A percentile compares a stretch with the other conserved stretches of the same genome.
Conservation (phyloP, 345 rosid species). For the Eucalyptus cloeziana region DNA sequence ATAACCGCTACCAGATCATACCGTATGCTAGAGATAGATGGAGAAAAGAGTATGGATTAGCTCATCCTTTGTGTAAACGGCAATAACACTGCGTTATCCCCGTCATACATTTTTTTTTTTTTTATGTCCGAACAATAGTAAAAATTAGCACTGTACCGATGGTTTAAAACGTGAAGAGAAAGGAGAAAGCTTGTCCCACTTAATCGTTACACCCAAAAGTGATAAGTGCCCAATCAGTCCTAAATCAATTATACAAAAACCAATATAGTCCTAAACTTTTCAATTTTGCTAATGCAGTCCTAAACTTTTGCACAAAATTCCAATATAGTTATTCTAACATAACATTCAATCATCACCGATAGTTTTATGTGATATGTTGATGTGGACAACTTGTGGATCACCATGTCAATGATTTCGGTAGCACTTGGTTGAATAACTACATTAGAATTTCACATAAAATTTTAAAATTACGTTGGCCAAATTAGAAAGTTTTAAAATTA, state of each 20-base stretch:
- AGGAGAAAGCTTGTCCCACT: background rate
- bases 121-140: background rate
- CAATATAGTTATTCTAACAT: background rate
- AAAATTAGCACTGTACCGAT: background rate
- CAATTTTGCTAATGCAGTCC: background rate
- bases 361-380: background rate
- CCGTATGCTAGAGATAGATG: background rate
- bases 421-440: background rate
- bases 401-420: background rate
- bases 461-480: background rate
- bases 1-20: background rate
- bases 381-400: background rate
- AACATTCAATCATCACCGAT: background rate
- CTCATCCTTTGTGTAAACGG: background rate
- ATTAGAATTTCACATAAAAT: background rate
- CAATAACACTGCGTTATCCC: background rate
- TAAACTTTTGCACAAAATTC: background rate
- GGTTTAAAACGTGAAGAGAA: background rate
- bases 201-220: background rate
- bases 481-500: background rate
- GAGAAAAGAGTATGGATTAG: background rate
- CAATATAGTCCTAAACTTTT: background rate
- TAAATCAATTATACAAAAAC: background rate
- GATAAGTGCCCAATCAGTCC: background rate
- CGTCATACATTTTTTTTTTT: background rate